These are phyloP conservation scores for Ensete ventricosum DNA, from an alignment of 176 grass and related monocot genomes.

Conservation along the genomic window DNA sequence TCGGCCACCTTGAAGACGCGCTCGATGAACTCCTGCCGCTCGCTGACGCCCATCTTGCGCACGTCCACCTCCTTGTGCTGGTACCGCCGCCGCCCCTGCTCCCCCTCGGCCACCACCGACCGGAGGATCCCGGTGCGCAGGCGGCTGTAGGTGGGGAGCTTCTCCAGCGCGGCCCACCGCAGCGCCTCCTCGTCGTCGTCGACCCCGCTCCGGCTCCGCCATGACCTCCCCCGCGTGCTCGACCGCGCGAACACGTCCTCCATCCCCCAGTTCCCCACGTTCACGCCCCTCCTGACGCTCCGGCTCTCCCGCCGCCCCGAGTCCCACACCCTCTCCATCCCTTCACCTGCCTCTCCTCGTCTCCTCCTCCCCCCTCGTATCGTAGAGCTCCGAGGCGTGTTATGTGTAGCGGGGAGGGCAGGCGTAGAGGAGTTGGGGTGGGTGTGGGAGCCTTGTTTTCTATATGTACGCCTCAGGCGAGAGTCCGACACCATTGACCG, in stretches of 20 bases:
- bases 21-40: constrained; percentile 90
- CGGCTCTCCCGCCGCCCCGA: constrained; percentile 46
- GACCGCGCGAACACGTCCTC: constrained; percentile 59
- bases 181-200: constrained; percentile 88
- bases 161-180: constrained; percentile 82
- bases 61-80: constrained; percentile 88
- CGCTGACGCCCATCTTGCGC: constrained; percentile 44
- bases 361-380: not conserved
- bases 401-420: too few species aligned
- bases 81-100: constrained; percentile 3
- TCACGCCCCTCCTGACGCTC: constrained; percentile 58
- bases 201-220: constrained; percentile 7
- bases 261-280: constrained; percentile 73
- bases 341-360: constrained; percentile 8
- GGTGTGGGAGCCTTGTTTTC: too few species aligned
- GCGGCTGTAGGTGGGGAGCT: constrained; percentile 73
- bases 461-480: too few species aligned
- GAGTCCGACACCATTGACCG: too few species aligned
- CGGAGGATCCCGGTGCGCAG: constrained; percentile 63
- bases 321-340: constrained; percentile 69
- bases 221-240: constrained; percentile 9
- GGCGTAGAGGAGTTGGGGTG: too few species aligned
- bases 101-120: not conserved
- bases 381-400: too few species aligned
- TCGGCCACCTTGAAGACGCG: constrained; percentile 89